phyloP scores from a whole-genome alignment of 2,329 filamentous ascomycete species.

The Anthostomella pinea region DNA sequence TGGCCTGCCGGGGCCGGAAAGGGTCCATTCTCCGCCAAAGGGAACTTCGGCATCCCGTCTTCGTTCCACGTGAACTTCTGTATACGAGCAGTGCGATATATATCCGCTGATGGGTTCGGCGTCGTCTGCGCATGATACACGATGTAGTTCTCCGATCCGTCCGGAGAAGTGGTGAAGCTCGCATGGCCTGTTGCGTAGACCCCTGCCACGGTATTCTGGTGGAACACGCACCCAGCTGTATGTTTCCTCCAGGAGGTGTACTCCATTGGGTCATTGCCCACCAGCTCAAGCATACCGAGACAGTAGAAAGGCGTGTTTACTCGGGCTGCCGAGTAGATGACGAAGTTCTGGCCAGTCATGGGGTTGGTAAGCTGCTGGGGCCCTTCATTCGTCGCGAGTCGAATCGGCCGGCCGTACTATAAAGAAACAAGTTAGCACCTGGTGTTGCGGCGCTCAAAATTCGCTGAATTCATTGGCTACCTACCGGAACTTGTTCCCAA shows the following conservation, averaged over 20 bases:
- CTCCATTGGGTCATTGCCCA: constrained; percentile 36
- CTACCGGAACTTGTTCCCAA: constrained; percentile 34
- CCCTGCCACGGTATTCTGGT: constrained; percentile 31
- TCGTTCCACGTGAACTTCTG: constrained; percentile 35
- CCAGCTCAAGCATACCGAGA: constrained; percentile 35
- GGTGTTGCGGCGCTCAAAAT: background rate
- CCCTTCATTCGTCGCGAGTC: constrained; percentile 36
- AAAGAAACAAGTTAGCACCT: constrained; percentile 4
- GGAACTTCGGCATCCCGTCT: constrained; percentile 33
- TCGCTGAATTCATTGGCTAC: constrained; percentile 1
- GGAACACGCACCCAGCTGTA: constrained; percentile 34
- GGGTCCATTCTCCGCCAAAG: constrained; percentile 33
- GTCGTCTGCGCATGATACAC: constrained; percentile 37
- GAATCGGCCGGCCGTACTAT: constrained; percentile 31
- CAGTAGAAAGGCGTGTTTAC: constrained; percentile 38
- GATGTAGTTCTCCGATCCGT: constrained; percentile 32
- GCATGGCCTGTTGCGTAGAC: constrained; percentile 36
- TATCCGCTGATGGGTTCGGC: constrained; percentile 28
- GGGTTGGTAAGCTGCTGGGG: constrained; percentile 37
- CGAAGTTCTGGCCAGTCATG: constrained; percentile 34
- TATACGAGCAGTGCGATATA: constrained; percentile 33
- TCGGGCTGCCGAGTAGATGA: constrained; percentile 36
- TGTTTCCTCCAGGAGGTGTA: constrained; percentile 36
- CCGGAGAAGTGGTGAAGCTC: constrained; percentile 34
- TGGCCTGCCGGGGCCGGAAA: constrained; percentile 33